Conservation (phyloP, 139 green algal species). For the Chlamydomonas sphaeroides region DNA sequence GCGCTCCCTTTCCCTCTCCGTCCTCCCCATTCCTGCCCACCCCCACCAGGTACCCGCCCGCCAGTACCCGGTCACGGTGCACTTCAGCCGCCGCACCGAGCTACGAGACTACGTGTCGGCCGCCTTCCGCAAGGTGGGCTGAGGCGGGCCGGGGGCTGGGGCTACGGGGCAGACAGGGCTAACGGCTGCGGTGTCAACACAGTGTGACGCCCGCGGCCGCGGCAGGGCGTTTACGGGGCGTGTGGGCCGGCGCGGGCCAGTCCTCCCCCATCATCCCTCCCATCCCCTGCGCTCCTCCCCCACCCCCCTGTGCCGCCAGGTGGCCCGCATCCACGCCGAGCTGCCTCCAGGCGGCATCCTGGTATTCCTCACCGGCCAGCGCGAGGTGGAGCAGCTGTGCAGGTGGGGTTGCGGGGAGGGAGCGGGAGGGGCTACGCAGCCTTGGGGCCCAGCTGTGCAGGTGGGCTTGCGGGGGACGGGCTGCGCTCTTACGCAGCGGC, state of each 20-base stretch:
- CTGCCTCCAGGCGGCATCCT: constrained; percentile 92
- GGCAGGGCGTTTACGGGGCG: too few relatives aligned
- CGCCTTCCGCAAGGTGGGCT: constrained; percentile 80
- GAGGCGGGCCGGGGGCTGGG: not conserved
- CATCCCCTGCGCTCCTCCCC: too few relatives aligned
- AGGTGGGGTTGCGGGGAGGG: not conserved
- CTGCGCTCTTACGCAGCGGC: too few relatives aligned
- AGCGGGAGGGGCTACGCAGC: too few relatives aligned
- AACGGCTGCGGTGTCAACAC: too few relatives aligned
- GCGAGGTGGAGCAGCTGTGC: constrained; percentile 88
- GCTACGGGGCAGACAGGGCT: constrained; percentile 1
- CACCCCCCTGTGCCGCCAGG: not conserved
- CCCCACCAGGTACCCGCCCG: constrained; percentile 55
- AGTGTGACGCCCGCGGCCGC: too few relatives aligned
- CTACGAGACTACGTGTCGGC: constrained; percentile 85
- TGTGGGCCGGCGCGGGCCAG: too few relatives aligned
- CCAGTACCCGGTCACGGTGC: constrained; percentile 94
- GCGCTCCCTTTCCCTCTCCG: too few relatives aligned
- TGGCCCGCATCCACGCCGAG: constrained; percentile 81
- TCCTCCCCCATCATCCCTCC: too few relatives aligned
- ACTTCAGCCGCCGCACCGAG: constrained; percentile 91
- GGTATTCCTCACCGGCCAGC: constrained; percentile 95
- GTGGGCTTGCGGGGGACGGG: too few relatives aligned
- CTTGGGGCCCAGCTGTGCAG: too few relatives aligned
- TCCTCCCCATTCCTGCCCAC: too few relatives aligned